Evolutionary conservation across 306 rosid species (phyloP), one percentile per base, ranked within the genome.

Genomic region (Hippophae rhamnoides): DNA sequence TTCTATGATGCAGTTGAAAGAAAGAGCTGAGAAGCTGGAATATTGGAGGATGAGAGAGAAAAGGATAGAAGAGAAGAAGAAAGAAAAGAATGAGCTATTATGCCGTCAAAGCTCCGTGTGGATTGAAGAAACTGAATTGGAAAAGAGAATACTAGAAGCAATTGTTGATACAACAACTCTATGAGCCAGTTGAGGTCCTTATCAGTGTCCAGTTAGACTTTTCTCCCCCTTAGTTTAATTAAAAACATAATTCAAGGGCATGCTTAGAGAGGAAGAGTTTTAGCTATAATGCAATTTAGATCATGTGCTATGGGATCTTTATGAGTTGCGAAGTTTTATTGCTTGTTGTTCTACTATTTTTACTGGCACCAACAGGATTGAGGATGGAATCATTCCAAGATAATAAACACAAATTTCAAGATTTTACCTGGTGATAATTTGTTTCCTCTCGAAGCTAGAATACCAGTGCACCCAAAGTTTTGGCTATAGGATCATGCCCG

Each of bases 21-120:
- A 90, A 72, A 78, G 86, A 77, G 79, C 72, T 5, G 95, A 77
- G 80, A 86, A 87, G 48, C 80, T 84, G 44, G 95, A 84, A 64
- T 43, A 74, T 62, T 90, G 97, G 95, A 90, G 78, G 71, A 82
- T 56, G 90, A 75, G 68, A 73, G 70, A 75, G 48, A 72, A 70
- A 53, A 69, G 0, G 52, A 76, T 79, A 50, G 77, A 66, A 43
- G 78, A 75, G 61, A 86, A 86, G 75, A 89, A 81, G 77, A 72
- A 63, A 48, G 72, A 61, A 71, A 79, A 82, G 76, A 86, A 73
- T 8, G 85, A 86, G 48, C 76, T 72, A 38, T 51, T 84, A 64
- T 81, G 58, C 13, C 68, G 57, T 8, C 68, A 78, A 60, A 89
- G 97, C 75, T 86, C 95, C 1, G 0, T 56, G 13, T 89, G 97